Percentiles rank a stretch among this genome's conserved stretches.
Conservation (phyloP, 2,329 filamentous ascomycete genomes). For the Trichoderma atroviride region DNA sequence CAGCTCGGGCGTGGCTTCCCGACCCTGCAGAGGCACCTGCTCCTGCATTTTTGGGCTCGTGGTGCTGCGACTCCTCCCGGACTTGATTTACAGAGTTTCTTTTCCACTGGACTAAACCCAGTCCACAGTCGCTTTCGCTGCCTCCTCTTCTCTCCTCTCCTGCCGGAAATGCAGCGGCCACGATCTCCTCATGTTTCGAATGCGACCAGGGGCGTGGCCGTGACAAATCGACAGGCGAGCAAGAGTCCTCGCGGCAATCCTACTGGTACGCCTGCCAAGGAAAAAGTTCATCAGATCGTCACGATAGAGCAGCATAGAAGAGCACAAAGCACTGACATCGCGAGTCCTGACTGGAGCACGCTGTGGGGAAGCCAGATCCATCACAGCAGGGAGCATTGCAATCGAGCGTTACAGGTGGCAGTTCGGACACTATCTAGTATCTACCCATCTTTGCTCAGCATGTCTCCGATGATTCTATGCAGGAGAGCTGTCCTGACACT, state of each 20-base stretch:
- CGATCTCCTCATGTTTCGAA: conserved; percentile 9
- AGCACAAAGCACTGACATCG: not conserved
- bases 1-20: not conserved
- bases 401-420: conserved; percentile 6
- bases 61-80: not conserved
- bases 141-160: not conserved
- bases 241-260: not conserved
- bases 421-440: conserved; percentile 10
- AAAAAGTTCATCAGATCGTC: not conserved
- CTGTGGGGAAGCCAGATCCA: conserved; percentile 13
- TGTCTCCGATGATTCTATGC: not conserved
- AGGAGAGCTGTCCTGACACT: not conserved
- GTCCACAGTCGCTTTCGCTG: not conserved
- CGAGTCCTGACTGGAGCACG: not conserved
- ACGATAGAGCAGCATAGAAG: not conserved
- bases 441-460: not conserved
- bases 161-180: not conserved
- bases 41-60: not conserved
- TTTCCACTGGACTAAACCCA: not conserved
- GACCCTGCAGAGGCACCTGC: not conserved
- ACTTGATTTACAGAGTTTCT: not conserved
- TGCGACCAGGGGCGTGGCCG: not conserved
- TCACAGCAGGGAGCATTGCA: conserved; percentile 7
- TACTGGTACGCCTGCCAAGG: not conserved
- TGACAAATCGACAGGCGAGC: conserved; percentile 4